These are phyloP conservation scores for Rhizopogon vinicolor DNA, from an alignment of 768 basidiomycete species.

Conservation along the genomic window DNA sequence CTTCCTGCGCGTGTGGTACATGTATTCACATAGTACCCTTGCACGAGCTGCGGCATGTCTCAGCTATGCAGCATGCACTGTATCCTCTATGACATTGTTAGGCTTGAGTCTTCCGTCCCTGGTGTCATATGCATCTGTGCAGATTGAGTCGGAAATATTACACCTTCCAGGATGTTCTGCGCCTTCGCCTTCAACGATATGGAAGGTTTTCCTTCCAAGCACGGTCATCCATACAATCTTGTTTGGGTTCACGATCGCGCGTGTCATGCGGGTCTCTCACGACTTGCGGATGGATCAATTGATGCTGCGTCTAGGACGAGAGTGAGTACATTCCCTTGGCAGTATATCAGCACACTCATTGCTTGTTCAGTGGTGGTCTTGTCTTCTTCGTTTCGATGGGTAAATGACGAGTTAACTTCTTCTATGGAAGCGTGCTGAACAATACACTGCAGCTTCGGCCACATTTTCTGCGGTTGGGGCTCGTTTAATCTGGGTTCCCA, in stretches of 20 bases:
- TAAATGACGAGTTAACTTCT: neutral
- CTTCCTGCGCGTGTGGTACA: slow-evolving; percentile 9
- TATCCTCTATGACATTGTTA: neutral
- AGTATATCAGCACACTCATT: neutral
- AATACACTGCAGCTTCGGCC: neutral
- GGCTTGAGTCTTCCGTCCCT: neutral
- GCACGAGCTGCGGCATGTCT: neutral
- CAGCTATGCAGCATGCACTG: slow-evolving; percentile 2
- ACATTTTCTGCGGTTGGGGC: slow-evolving; percentile 3
- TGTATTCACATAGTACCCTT: slow-evolving; percentile 3
- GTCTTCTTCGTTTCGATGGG: slow-evolving; percentile 9
- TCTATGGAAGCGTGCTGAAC: neutral
- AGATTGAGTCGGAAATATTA: neutral
- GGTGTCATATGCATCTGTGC: neutral
- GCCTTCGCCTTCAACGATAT: slow-evolving; percentile 1
- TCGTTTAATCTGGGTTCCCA: neutral
- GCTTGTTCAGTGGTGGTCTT: neutral
- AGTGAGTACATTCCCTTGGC: neutral
- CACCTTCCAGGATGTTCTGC: slow-evolving; percentile 1
- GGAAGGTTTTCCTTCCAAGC: slow-evolving; percentile 3
- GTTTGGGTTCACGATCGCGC: slow-evolving; percentile 3
- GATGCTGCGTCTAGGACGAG: neutral
- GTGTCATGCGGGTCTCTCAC: neutral
- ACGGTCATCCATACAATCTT: slow-evolving; percentile 3
- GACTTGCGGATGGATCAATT: neutral